A percentile compares a stretch with the other conserved stretches of the same genome.
phyloP scores from a whole-genome alignment of 1,139 yeast species.

The Hanseniaspora uvarum region DNA sequence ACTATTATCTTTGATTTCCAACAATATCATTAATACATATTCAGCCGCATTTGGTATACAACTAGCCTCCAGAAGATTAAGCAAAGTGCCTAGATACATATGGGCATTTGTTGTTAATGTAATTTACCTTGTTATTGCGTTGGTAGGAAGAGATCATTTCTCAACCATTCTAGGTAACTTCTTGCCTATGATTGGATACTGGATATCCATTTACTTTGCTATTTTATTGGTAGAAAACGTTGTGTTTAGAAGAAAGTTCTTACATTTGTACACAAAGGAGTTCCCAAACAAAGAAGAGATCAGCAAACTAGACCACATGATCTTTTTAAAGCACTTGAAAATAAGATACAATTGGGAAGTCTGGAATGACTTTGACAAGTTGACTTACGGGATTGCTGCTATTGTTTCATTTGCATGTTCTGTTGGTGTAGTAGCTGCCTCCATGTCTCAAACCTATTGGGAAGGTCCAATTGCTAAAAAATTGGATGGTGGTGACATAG shows the following conservation, averaged over 20 bases:
- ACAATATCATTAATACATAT: conserved; percentile 71
- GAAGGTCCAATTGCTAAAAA: conserved; percentile 56
- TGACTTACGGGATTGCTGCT: conserved; percentile 61
- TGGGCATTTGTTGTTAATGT: conserved; percentile 60
- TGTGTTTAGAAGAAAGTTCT: conserved; percentile 51
- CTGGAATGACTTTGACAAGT: conserved; percentile 48
- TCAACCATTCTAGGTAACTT: conserved; percentile 73
- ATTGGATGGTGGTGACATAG: conserved; percentile 67
- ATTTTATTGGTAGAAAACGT: conserved; percentile 64
- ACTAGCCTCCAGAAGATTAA: conserved; percentile 51
- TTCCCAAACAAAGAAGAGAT: conserved; percentile 31
- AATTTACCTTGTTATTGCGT: conserved; percentile 56
- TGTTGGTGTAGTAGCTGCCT: conserved; percentile 66
- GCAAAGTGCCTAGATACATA: conserved; percentile 67
- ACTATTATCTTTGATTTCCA: conserved; percentile 65
- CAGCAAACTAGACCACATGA: conserved; percentile 7
- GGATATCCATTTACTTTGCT: conserved; percentile 77
- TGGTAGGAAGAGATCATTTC: conserved; percentile 69
- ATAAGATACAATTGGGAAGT: conserved; percentile 52
- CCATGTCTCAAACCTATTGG: conserved; percentile 74
- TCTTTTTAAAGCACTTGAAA: conserved; percentile 20
- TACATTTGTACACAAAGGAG: conserved; percentile 46
- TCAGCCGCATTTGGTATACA: conserved; percentile 78
- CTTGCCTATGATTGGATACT: conserved; percentile 88
- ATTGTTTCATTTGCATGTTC: conserved; percentile 50